Base-by-base conservation (phyloP, 2,329 filamentous ascomycete species). In the Teratosphaeriaceae sp. region DNA sequence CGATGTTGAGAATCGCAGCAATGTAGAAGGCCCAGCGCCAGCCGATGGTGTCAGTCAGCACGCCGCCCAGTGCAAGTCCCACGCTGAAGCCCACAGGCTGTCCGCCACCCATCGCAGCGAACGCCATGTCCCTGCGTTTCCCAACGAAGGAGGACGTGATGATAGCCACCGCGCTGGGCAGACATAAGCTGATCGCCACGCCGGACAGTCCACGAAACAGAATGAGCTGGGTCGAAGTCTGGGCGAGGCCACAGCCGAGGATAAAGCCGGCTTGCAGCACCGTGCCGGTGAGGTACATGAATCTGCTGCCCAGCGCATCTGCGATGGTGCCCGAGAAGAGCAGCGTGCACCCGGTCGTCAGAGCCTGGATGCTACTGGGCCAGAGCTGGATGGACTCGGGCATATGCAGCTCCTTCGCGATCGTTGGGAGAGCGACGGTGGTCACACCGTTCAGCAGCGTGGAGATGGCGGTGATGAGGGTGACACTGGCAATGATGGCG, bases 21-120 rank as follows among this genome's bases (percentile, higher is more conserved):
- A 73, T 61, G 48, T 75, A 70, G 49, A 70, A 79, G 0, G 70
- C 73, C 45, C 61, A 68, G 33, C 74, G 56, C 75, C 74, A 78
- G 2, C 72, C 71, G 30, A 73, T 64, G 0, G 61, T 65, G 22
- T 72, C 63, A 1, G 66, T 59, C 27, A 78, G 66, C 1, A 76
- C 46, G 42, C 74, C 73, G 18, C 72, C 71, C 3, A 78, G 57
- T 0, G 72, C 65, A 3, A 78, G 61, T 0, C 75, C 74, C 0
- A 76, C 44, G 0, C 65, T 68, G 44, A 74, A 77, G 0, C 74
- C 75, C 7, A 77, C 50, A 0, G 73, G 72, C 43, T 74, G 71
- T 2, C 68, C 67, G 6, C 67, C 63, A 2, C 75, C 73, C 49
- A 76, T 59, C 9, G 63, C 66, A 0, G 72, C 67, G 48, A 78